These are phyloP conservation scores for Mucor indicus DNA, from an alignment of 371 early-diverging fungal genomes.

Conservation along the genomic window DNA sequence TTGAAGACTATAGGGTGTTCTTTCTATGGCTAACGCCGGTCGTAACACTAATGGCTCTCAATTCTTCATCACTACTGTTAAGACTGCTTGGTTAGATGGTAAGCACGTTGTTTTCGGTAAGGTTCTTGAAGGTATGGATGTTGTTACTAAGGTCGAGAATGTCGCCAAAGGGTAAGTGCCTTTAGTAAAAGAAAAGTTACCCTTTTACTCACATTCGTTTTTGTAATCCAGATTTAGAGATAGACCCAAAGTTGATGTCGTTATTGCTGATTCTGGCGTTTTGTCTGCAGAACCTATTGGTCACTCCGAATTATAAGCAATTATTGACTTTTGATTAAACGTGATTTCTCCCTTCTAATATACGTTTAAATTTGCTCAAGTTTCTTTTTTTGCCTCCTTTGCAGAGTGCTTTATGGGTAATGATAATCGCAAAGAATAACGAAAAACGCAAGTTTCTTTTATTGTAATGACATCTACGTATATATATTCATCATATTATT, in stretches of 20 bases:
- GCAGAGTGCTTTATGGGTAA: too few relatives aligned
- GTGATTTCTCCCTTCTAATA: too few relatives aligned
- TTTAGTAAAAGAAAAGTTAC: neutral
- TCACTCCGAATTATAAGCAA: conserved; percentile 45
- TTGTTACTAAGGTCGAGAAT: conserved; percentile 64
- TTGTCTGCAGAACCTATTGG: conserved; percentile 29
- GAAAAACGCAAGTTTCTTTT: too few relatives aligned
- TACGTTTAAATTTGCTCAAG: too few relatives aligned
- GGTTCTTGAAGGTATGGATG: conserved; percentile 80
- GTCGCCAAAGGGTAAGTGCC: conserved; percentile 12
- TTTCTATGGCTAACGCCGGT: conserved; percentile 97
- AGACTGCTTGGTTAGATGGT: conserved; percentile 78
- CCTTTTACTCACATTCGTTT: neutral
- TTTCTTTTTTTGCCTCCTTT: too few relatives aligned
- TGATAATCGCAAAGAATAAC: too few relatives aligned
- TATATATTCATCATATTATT: too few relatives aligned
- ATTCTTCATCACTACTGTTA: conserved; percentile 92
- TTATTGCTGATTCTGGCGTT: conserved; percentile 79
- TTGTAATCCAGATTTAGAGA: conserved; percentile 36
- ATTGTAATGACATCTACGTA: too few relatives aligned
- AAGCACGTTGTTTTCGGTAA: conserved; percentile 92
- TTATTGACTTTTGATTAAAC: too few relatives aligned
- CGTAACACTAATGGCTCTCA: conserved; percentile 97
- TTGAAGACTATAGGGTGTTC: conserved; percentile 51
- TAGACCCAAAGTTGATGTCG: conserved; percentile 60